phyloP scores from a whole-genome alignment of 1,284 basidiomycete species.

The Moesziomyces parantarcticus region DNA sequence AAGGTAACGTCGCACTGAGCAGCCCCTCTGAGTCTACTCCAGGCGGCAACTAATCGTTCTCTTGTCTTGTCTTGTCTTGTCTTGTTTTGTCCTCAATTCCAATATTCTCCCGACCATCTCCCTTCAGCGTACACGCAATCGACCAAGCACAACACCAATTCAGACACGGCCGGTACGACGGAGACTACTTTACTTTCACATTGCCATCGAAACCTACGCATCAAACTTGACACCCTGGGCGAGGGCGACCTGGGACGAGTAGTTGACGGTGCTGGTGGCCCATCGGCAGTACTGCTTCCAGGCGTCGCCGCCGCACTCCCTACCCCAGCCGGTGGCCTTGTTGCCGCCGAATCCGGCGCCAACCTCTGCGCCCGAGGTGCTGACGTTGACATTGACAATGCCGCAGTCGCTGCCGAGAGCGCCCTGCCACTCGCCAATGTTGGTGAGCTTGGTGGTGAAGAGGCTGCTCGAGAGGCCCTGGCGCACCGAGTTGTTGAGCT shows the following conservation, averaged over 20 bases:
- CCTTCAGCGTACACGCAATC: no score
- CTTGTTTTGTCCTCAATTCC: no score
- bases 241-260: slow-evolving; percentile 84
- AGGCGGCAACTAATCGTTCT: no score
- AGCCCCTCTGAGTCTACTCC: no score
- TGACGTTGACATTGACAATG: slow-evolving; percentile 72
- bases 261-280: slow-evolving; percentile 91
- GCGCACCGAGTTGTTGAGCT: slow-evolving; percentile 90
- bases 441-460: slow-evolving; percentile 75
- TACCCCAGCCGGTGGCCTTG: slow-evolving; percentile 85
- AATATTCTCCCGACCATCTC: no score
- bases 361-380: slow-evolving; percentile 93
- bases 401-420: slow-evolving; percentile 53
- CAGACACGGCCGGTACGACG: no score
- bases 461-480: slow-evolving; percentile 89
- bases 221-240: slow-evolving; percentile 90
- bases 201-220: slow-evolving; percentile 9
- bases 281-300: slow-evolving; percentile 80
- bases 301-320: slow-evolving; percentile 93
- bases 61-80: no score
- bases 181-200: no score
- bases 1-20: no score
- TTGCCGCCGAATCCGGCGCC: slow-evolving; percentile 91
- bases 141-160: no score
- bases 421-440: slow-evolving; percentile 55